Evolutionary conservation across 75 land plant genomes (phyloP), one percentile per base, ranked within the genome.

Genomic region (Larix kaempferi): DNA sequence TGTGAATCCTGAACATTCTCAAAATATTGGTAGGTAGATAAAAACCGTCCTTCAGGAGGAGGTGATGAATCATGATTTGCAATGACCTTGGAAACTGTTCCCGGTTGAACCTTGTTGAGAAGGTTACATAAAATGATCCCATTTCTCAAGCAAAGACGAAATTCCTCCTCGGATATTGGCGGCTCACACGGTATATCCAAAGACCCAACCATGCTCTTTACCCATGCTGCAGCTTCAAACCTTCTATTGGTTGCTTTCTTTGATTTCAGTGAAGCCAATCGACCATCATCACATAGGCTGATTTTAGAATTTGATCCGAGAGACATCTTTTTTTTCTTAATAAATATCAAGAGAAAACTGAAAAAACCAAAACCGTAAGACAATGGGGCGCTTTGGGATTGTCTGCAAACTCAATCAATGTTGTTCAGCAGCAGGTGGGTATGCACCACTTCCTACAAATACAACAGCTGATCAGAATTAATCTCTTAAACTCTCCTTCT

Each of bases 1-100:
- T n/a, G n/a, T n/a, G n/a, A n/a, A n/a, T n/a, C n/a, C n/a, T 87
- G 74, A 16, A 92, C 89, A 76, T 95, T 92, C 79, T 92, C 93
- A 82, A 91, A 95, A 81, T 92, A 89, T 66, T 92, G 98, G 79
- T 86, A 95, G 19, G 93, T 93, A 58, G 93, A 89, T 72, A 85
- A 75, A 22, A 85, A 79, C 69, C 82, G 88, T 1, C 57, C 79
- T 26, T 89, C 95, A 27, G 69, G 74, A 35, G 71, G 76, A 44
- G 57, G 71, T 49, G 75, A 33, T 64, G 83, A 35, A 27, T 74
- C 86, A 59, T 62, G 88, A 66, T 91, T 90, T 35, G 92, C 90
- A 71, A 95, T 88, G 29, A 93, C 93, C 96, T 93, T 93, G 27
- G 87, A 83, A 27, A 94, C 91, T 19, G 91, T 78, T 5, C 98